phyloP scores from a whole-genome alignment of 1,284 basidiomycete genomes.

The Naganishia albida region DNA sequence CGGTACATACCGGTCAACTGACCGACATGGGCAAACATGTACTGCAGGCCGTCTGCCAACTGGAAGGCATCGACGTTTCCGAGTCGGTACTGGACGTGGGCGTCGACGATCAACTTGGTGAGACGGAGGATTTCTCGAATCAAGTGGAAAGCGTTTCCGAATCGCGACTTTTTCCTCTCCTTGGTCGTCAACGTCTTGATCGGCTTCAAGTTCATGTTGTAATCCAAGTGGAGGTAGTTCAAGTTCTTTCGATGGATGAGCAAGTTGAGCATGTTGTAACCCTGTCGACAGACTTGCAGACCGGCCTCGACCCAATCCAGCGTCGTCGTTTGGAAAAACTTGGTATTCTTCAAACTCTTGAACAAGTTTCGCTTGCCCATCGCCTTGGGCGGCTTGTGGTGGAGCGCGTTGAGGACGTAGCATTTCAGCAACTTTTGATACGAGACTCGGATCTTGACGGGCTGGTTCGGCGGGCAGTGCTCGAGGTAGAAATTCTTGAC shows the following conservation, averaged over 20 bases:
- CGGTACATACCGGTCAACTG: constrained; percentile 99
- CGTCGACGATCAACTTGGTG: constrained; percentile 97
- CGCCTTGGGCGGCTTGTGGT: constrained; percentile 85
- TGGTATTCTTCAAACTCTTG: constrained; percentile 93
- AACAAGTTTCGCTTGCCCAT: constrained; percentile 98
- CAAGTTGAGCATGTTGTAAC: constrained; percentile 99
- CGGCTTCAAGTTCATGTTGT: constrained; percentile 69
- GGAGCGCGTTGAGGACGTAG: constrained; percentile 92
- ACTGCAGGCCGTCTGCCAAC: constrained; percentile 96
- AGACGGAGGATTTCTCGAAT: constrained; percentile 96
- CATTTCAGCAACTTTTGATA: constrained; percentile 98
- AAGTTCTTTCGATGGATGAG: constrained; percentile 99
- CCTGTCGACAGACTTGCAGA: constrained; percentile 95
- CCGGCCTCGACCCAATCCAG: constrained; percentile 99
- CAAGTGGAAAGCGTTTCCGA: constrained; percentile 98
- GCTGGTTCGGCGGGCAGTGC: constrained; percentile 93
- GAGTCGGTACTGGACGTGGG: constrained; percentile 96
- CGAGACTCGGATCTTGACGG: constrained; percentile 97
- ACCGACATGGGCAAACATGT: constrained; percentile 96
- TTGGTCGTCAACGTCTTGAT: constrained; percentile 99
- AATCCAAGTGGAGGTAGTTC: constrained; percentile 70
- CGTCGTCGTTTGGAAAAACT: constrained; percentile 98
- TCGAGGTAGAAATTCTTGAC: constrained; percentile 98
- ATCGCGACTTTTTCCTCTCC: constrained; percentile 98
- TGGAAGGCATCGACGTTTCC: constrained; percentile 99